These are phyloP conservation scores for Rosa multiflora DNA, from an alignment of 306 rosid species.

Conservation along the genomic window DNA sequence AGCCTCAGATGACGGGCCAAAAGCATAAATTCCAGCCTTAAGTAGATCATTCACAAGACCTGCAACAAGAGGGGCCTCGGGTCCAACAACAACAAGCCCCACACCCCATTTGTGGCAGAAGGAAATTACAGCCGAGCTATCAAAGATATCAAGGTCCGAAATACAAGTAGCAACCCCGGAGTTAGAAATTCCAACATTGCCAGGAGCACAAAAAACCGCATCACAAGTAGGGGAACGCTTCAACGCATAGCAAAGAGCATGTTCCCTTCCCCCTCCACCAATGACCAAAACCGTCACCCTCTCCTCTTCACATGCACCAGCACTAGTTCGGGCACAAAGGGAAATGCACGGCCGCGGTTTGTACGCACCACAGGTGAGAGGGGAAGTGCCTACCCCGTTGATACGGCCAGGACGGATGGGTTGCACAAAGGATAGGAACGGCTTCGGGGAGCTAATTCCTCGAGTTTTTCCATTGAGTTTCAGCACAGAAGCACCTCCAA, in stretches of 20 bases:
- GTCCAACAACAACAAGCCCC: slow-evolving; percentile 91
- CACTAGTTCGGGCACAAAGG: background rate
- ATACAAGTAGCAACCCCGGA: slow-evolving; percentile 83
- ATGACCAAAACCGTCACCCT: slow-evolving; percentile 66
- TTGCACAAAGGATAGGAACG: slow-evolving; percentile 3
- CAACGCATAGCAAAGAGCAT: slow-evolving; percentile 94
- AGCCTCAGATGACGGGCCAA: slow-evolving; percentile 97
- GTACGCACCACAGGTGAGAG: slow-evolving; percentile 10
- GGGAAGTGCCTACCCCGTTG: slow-evolving; percentile 17
- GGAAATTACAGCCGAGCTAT: slow-evolving; percentile 58
- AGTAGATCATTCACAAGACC: slow-evolving; percentile 73
- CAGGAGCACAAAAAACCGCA: slow-evolving; percentile 81
- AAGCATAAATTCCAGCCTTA: slow-evolving; percentile 74
- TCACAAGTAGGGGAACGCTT: slow-evolving; percentile 77
- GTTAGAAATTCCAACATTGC: slow-evolving; percentile 86
- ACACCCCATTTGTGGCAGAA: slow-evolving; percentile 73
- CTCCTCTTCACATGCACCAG: slow-evolving; percentile 33
- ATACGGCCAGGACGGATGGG: background rate
- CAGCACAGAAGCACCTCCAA: slow-evolving; percentile 28
- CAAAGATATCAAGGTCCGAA: slow-evolving; percentile 57
- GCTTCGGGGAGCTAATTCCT: slow-evolving; percentile 22
- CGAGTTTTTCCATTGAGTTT: slow-evolving; percentile 23
- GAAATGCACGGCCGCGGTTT: slow-evolving; percentile 29
- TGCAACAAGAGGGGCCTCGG: slow-evolving; percentile 89
- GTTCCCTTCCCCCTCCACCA: slow-evolving; percentile 98